A percentile compares a stretch with the other conserved stretches of the same genome.
These are phyloP conservation scores for Juglanconis sp. DNA, from an alignment of 2,329 filamentous ascomycete species.

Conservation along the genomic window DNA sequence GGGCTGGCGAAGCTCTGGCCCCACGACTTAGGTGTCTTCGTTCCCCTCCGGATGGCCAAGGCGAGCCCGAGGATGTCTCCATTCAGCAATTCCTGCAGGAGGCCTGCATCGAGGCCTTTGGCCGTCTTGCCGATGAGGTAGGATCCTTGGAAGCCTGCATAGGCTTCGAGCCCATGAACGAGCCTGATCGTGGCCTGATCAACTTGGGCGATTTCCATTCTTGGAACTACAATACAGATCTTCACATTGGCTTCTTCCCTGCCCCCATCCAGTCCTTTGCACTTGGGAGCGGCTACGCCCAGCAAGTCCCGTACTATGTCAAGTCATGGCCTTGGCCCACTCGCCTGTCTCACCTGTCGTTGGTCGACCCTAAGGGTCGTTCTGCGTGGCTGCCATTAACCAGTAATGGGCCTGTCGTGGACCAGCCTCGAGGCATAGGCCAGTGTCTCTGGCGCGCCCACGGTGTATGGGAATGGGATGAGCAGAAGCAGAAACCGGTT, in stretches of 20 bases:
- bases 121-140: slow-evolving; percentile 31
- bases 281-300: slow-evolving; percentile 36
- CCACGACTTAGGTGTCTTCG: slow-evolving; percentile 21
- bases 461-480: slow-evolving; percentile 36
- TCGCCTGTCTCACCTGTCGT: slow-evolving; percentile 32
- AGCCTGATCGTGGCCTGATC: slow-evolving; percentile 39
- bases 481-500: slow-evolving; percentile 25
- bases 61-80: slow-evolving; percentile 20
- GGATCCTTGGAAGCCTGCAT: slow-evolving; percentile 32
- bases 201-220: slow-evolving; percentile 36
- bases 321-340: slow-evolving; percentile 41
- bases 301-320: slow-evolving; percentile 36
- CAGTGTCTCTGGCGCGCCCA: slow-evolving; percentile 38
- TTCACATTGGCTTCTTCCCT: slow-evolving; percentile 39
- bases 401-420: slow-evolving; percentile 17
- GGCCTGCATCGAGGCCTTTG: slow-evolving; percentile 33
- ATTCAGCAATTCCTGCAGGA: slow-evolving; percentile 30
- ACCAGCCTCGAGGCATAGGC: slow-evolving; percentile 26
- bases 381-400: slow-evolving; percentile 31
- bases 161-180: slow-evolving; percentile 41
- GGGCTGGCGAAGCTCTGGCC: slow-evolving; percentile 26
- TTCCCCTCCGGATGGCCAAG: neutral
- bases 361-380: slow-evolving; percentile 34
- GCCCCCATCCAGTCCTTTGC: slow-evolving; percentile 36
- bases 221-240: slow-evolving; percentile 41